phyloP scores from a whole-genome alignment of 139 green algal species.

The Chlamydomonas eustigma region DNA sequence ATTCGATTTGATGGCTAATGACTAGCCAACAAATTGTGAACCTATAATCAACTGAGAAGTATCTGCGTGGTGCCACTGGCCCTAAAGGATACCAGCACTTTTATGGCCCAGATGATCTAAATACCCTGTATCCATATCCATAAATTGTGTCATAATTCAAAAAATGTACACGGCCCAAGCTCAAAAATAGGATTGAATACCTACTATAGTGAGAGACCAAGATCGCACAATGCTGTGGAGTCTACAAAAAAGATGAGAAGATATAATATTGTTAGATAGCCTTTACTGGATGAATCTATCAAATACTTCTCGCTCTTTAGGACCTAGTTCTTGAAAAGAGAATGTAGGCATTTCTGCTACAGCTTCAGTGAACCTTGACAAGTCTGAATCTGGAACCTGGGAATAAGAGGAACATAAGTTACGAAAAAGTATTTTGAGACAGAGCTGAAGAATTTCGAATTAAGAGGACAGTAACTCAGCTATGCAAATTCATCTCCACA shows the following conservation, averaged over 20 bases:
- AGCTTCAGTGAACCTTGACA: constrained; percentile 31
- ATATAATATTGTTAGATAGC: too few relatives aligned
- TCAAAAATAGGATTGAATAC: too few relatives aligned
- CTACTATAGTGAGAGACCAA: too few relatives aligned
- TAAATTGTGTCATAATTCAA: too few relatives aligned
- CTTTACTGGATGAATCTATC: constrained; percentile 75
- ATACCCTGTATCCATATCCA: too few relatives aligned
- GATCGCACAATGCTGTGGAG: background rate
- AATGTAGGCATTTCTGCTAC: constrained; percentile 46
- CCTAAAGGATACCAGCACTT: too few relatives aligned
- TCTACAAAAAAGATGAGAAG: background rate
- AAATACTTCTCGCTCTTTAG: constrained; percentile 62
- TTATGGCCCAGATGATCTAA: too few relatives aligned
- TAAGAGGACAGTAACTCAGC: background rate
- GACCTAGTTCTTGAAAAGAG: constrained; percentile 56
- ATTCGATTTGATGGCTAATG: too few relatives aligned
- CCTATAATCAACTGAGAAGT: too few relatives aligned
- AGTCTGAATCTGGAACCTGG: constrained; percentile 55
- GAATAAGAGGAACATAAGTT: background rate
- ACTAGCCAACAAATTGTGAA: too few relatives aligned
- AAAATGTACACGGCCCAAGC: too few relatives aligned
- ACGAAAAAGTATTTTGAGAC: background rate
- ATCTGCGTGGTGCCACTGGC: too few relatives aligned
- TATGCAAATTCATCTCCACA: background rate
- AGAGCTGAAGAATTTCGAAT: background rate